A percentile compares a stretch with the other conserved stretches of the same genome.
phyloP scores from a whole-genome alignment of 2,329 filamentous ascomycete genomes.

The Diplodia scrobiculata region DNA sequence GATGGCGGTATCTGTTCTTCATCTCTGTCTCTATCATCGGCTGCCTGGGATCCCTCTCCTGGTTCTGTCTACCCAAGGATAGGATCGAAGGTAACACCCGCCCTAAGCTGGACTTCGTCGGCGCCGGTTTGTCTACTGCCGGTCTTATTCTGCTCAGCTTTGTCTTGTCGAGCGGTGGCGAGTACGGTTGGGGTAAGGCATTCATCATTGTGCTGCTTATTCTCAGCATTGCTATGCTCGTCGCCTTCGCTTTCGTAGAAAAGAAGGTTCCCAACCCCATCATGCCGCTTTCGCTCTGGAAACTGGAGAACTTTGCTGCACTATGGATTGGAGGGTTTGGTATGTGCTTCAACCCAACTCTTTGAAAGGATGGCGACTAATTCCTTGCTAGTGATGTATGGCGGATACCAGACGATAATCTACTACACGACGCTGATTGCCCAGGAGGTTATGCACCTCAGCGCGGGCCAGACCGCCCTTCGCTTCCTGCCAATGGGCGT shows the following conservation, averaged over 20 bases:
- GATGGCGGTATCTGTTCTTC: constrained; percentile 31
- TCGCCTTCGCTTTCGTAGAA: constrained; percentile 46
- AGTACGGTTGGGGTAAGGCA: constrained; percentile 51
- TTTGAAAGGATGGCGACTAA: not conserved
- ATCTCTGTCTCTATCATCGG: constrained; percentile 26
- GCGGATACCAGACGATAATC: constrained; percentile 49
- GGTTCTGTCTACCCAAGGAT: constrained; percentile 48
- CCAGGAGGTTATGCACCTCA: constrained; percentile 46
- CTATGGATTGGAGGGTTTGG: constrained; percentile 51
- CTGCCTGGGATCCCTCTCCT: constrained; percentile 31
- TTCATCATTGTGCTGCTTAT: constrained; percentile 51
- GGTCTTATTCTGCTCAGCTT: constrained; percentile 51
- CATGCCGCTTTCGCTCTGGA: constrained; percentile 53
- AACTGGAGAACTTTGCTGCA: constrained; percentile 51
- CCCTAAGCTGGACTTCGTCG: constrained; percentile 48
- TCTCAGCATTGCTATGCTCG: constrained; percentile 45
- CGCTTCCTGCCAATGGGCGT: constrained; percentile 49
- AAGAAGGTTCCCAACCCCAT: constrained; percentile 51
- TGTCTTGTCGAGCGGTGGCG: constrained; percentile 50
- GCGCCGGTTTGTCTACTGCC: constrained; percentile 48
- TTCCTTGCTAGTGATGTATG: constrained; percentile 41
- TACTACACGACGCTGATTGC: constrained; percentile 50
- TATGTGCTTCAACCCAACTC: constrained; percentile 30
- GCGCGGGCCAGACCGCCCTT: constrained; percentile 46
- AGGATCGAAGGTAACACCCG: constrained; percentile 39